Conservation (phyloP, 352 stramenopile genomes). For the Pythium dissimile region DNA sequence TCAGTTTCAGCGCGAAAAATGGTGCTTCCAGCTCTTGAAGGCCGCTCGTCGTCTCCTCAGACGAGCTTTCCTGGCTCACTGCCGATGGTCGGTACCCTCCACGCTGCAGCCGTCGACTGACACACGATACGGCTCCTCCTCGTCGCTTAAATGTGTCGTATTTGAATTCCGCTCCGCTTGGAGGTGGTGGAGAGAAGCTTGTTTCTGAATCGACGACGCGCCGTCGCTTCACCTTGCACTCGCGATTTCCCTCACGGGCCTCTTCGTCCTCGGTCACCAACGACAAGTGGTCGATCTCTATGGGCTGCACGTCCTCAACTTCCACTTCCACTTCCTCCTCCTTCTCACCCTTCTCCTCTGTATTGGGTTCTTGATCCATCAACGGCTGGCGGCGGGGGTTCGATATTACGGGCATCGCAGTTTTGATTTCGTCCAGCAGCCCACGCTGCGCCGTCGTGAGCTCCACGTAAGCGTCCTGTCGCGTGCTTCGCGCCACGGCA, state of each 20-base stretch:
- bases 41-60: background rate
- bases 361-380: background rate
- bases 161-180: no score
- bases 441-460: background rate
- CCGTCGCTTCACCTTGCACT: background rate
- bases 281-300: background rate
- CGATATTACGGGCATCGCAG: background rate
- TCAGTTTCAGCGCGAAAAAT: no score
- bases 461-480: background rate
- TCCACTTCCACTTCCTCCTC: background rate
- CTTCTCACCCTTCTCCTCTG: background rate
- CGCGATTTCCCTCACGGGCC: background rate
- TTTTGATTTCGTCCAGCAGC: constrained; percentile 1
- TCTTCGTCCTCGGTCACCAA: constrained; percentile 4
- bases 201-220: background rate
- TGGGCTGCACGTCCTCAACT: background rate
- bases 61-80: no score
- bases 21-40: no score
- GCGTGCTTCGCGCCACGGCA: background rate
- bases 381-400: background rate
- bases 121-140: no score
- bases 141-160: no score
- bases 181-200: background rate
- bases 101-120: no score
- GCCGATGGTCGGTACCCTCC: no score